Base-by-base conservation (phyloP, 805 yeast species). In the Zygosaccharomyces lentus region DNA sequence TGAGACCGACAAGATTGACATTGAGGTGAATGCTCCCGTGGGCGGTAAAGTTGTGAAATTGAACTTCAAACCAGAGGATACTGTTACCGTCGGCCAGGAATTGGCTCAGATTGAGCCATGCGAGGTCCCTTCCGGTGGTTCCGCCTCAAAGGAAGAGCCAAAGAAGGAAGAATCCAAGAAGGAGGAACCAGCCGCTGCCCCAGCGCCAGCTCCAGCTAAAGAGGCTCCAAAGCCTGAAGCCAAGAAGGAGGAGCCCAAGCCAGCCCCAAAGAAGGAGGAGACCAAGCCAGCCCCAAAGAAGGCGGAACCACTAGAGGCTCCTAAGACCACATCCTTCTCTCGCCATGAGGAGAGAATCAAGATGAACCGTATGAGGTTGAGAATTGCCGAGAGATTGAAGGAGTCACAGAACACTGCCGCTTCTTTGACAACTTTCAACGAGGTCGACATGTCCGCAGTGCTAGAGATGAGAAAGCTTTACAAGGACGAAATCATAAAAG, bases 371-470 rank as follows among this genome's bases (percentile, higher is more conserved):
- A 93, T 91, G 98, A 85, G 99, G 75, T 72, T 87, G 73, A 87
- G 99, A 78, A 93, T 93, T 57, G 96, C 99, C 50, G 98, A 91
- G 77, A 87, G 99, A 74, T 84, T 91, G 67, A 91, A 91, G 87
- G 98, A 93, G 77, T 87, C 98, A 29, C 99, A 91, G 74, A 93
- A 93, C 78, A 90, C 98, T 46, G 95, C 98, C 56, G 99, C 99
- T 31, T 87, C 98, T 38, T 80, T 91, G 66, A 91, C 99, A 46
- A 91, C 99, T 41, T 91, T 91, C 80, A 91, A 91, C 73, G 99
- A 91, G 75, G 95, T 88, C 54, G 99, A 91, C 73, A 93, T 91
- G 98, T 76, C 93, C 43, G 80, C 84, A 52, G 72, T 93, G 59
- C 75, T 93, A 76, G 93, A 87, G 63, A 82, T 93, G 89, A 84